phyloP scores from a whole-genome alignment of 2,329 filamentous ascomycete species.

The Aspergillus pseudotamarii region DNA sequence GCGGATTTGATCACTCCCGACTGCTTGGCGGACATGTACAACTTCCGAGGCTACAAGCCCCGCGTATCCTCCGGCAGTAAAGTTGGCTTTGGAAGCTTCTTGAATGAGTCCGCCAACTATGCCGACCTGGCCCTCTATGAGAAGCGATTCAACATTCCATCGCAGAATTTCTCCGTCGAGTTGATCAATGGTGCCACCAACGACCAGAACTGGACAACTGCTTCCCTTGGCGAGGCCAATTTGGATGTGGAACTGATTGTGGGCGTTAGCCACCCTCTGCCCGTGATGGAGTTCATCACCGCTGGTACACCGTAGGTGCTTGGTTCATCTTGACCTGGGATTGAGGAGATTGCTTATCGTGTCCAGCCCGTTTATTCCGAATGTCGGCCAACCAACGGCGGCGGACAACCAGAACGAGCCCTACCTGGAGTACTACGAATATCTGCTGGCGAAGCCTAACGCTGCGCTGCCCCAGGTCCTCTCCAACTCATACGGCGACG shows the following conservation, averaged over 20 bases:
- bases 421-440: conserved; percentile 65
- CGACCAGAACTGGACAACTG: conserved; percentile 40
- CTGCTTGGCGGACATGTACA: conserved; percentile 55
- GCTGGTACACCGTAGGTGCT: neutral
- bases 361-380: conserved; percentile 51
- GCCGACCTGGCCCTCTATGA: conserved; percentile 49
- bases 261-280: conserved; percentile 58
- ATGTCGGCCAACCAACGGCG: conserved; percentile 39
- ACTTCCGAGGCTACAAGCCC: conserved; percentile 51
- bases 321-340: neutral
- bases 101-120: conserved; percentile 55
- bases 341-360: conserved; percentile 36
- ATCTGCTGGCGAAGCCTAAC: conserved; percentile 55
- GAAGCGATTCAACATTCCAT: conserved; percentile 43
- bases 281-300: conserved; percentile 19
- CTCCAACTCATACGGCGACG: conserved; percentile 67
- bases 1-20: conserved; percentile 46
- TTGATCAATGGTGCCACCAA: conserved; percentile 46
- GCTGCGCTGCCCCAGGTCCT: conserved; percentile 62
- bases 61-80: conserved; percentile 50
- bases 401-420: conserved; percentile 65
- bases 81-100: conserved; percentile 55
- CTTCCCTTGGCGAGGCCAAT: conserved; percentile 58
- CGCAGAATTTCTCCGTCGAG: conserved; percentile 36
- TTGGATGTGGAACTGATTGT: conserved; percentile 62